phyloP scores from a whole-genome alignment of 1,284 basidiomycete species.

The Trametes sp. region DNA sequence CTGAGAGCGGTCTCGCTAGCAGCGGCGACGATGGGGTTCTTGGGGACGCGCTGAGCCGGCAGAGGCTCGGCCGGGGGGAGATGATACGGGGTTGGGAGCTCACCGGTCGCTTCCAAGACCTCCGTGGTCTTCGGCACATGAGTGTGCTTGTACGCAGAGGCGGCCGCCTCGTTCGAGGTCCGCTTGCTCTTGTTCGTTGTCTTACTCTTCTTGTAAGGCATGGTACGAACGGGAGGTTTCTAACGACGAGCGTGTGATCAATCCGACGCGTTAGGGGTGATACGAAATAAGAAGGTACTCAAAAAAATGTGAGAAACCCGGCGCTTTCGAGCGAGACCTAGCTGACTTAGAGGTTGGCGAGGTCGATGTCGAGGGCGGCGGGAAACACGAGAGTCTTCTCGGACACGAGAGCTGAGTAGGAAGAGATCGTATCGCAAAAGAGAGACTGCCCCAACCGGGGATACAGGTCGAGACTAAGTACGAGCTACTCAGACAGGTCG shows the following conservation, averaged over 20 bases:
- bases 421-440: not conserved
- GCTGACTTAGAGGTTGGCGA: not conserved
- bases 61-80: not conserved
- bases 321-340: not conserved
- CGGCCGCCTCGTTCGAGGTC: slow-evolving; percentile 3
- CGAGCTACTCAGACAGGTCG: too few species aligned
- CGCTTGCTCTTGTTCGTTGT: not conserved
- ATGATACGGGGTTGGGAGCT: not conserved
- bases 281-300: not conserved
- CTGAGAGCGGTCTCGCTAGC: slow-evolving; percentile 2
- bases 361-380: not conserved
- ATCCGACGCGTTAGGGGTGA: slow-evolving; percentile 1
- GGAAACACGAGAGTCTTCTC: not conserved
- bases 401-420: not conserved
- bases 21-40: slow-evolving; percentile 2
- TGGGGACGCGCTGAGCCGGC: not conserved
- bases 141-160: not conserved
- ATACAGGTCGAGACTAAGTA: too few species aligned
- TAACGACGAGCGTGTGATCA: slow-evolving; percentile 1
- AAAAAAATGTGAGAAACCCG: slow-evolving; percentile 2
- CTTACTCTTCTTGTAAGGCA: not conserved
- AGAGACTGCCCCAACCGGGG: not conserved
- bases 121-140: not conserved
- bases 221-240: not conserved
- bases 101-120: not conserved